A percentile compares a stretch with the other conserved stretches of the same genome.
Evolutionary conservation across 371 early-diverging fungal genomes (phyloP).

Genomic region (Agmasoma carcini): DNA sequence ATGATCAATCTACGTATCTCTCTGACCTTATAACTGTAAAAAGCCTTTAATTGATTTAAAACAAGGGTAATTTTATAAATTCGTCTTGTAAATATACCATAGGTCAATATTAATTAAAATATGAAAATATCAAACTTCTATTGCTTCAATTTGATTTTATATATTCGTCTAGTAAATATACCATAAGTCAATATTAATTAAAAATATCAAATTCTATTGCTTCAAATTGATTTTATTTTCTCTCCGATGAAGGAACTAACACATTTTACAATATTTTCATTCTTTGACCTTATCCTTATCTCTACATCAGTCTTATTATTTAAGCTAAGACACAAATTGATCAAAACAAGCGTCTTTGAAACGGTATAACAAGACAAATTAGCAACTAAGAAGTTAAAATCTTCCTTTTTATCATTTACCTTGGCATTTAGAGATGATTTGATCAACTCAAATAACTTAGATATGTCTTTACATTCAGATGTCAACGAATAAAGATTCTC

Average conservation of each 20-base stretch:
- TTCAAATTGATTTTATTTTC: constrained; percentile 8
- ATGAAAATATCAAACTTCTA: too few relatives aligned
- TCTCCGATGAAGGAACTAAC: constrained; percentile 35
- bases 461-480: neutral
- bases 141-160: too few relatives aligned
- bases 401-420: constrained; percentile 20
- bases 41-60: too few relatives aligned
- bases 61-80: too few relatives aligned
- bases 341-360: constrained; percentile 38
- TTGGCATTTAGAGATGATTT: constrained; percentile 28
- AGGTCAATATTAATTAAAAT: too few relatives aligned
- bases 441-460: constrained; percentile 23
- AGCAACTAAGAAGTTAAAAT: constrained; percentile 35
- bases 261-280: constrained; percentile 50
- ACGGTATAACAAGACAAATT: constrained; percentile 45
- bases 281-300: constrained; percentile 44
- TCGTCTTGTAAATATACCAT: too few relatives aligned
- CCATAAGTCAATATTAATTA: too few relatives aligned
- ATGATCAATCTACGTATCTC: too few relatives aligned
- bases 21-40: too few relatives aligned
- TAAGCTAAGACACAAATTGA: constrained; percentile 42
- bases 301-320: constrained; percentile 21
- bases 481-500: constrained; percentile 52
- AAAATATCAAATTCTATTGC: too few relatives aligned
- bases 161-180: too few relatives aligned